Base-by-base conservation (phyloP, 2,329 filamentous ascomycete genomes). In the Diaporthe velutina region DNA sequence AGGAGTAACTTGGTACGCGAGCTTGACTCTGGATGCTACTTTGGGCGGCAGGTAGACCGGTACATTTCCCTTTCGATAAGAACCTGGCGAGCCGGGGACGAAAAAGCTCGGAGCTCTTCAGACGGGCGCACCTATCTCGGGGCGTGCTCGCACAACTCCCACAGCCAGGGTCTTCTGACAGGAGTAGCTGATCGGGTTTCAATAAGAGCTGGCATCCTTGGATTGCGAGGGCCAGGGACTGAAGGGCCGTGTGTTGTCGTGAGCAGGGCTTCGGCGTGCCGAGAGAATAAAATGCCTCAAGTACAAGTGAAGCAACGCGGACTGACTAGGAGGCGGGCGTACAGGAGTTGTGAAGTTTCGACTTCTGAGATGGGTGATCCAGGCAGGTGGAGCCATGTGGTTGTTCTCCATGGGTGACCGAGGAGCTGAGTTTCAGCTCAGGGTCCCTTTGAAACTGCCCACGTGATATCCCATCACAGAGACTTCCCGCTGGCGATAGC, bases 261-360 rank as follows among this genome's bases (percentile, higher is more conserved):
- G 64, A 38, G 52, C 55, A 60, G 70, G 54, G 57, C 54, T 54
- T 50, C 50, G 40, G 55, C 50, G 54, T 60, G 54, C 64, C 64
- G 64, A 68, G 28, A 50, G 48, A 54, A 70, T 52, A 75, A 75
- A 75, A 75, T 75, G 74, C 74, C 74, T 75, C 74, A 75, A 50
- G 25, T 58, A 67, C 55, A 58, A 73, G 61, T 50, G 45, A 48
- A 58, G 35, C 52, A 68, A 25, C 60, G 58, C 54, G 42, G 68
- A 33, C 45, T 48, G 67, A 74, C 57, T 57, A 71, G 70, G 58
- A 66, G 68, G 55, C 54, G 54, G 60, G 25, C 45, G 38, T 66
- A 67, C 55, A 73, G 54, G 64, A 75, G 70, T 25, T 61, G 70
- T 45, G 61, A 64, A 70, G 74, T 70, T 73, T 75, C 74, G 74